phyloP scores from a whole-genome alignment of 495 filamentous ascomycete species.

The Amorphotheca resinae region DNA sequence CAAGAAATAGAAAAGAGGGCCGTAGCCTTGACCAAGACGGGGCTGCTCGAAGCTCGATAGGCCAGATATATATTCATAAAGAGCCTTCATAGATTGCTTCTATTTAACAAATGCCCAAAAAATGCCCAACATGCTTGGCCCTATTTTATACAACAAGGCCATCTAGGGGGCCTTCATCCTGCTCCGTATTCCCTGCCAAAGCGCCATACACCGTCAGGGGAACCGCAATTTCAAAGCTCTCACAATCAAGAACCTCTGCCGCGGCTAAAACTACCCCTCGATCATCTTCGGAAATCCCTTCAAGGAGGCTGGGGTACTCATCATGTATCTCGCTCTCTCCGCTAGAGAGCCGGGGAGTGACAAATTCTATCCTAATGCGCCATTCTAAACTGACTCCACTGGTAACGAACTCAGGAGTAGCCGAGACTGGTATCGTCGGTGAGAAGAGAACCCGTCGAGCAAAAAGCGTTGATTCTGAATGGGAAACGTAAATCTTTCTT shows the following conservation, averaged over 20 bases:
- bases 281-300: conserved; percentile 59
- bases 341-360: conserved; percentile 42
- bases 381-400: conserved; percentile 75
- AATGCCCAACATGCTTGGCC: too few relatives aligned
- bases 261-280: conserved; percentile 56
- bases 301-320: conserved; percentile 28
- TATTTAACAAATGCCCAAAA: too few relatives aligned
- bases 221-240: conserved; percentile 82
- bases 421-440: conserved; percentile 64
- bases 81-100: too few relatives aligned
- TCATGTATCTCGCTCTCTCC: conserved; percentile 5
- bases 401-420: conserved; percentile 82
- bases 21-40: too few relatives aligned
- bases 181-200: conserved; percentile 32
- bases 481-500: conserved; percentile 59
- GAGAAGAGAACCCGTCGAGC: conserved; percentile 65
- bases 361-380: conserved; percentile 82
- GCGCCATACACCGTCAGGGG: conserved; percentile 77
- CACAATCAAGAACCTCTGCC: conserved; percentile 62
- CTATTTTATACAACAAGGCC: too few relatives aligned
- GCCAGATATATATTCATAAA: too few relatives aligned
- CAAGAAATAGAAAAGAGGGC: too few relatives aligned
- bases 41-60: too few relatives aligned
- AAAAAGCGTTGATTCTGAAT: conserved; percentile 70
- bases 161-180: too few relatives aligned